Evolutionary conservation across 1,139 yeast species (phyloP).

Genomic region (Suhomyces terraborum): DNA sequence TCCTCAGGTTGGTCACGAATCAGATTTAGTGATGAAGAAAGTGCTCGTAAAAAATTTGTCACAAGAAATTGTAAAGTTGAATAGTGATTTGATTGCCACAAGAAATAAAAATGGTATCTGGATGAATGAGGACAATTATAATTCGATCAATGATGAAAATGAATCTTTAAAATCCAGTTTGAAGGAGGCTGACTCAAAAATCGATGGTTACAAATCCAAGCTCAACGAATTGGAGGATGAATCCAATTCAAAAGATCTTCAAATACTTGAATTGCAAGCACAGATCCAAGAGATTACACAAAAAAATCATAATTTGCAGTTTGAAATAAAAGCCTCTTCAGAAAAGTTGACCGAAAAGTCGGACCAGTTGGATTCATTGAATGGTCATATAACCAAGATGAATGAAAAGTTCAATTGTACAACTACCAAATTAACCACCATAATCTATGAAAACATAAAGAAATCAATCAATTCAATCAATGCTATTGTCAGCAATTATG

Average conservation of each 20-base stretch:
- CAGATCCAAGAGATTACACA: neutral
- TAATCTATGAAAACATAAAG: constrained; percentile 18
- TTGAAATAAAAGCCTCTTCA: neutral
- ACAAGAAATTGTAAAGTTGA: constrained; percentile 55
- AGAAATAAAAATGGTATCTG: constrained; percentile 61
- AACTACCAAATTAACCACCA: constrained; percentile 17
- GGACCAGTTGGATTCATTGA: constrained; percentile 13
- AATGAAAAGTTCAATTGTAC: constrained; percentile 18
- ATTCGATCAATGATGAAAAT: constrained; percentile 42
- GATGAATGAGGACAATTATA: constrained; percentile 60
- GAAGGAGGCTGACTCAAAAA: constrained; percentile 22
- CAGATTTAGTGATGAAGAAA: constrained; percentile 56
- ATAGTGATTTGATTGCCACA: constrained; percentile 62
- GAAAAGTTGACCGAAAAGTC: constrained; percentile 11
- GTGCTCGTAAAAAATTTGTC: constrained; percentile 61
- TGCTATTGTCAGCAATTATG: constrained; percentile 10
- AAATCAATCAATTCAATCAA: constrained; percentile 15
- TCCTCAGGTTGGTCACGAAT: constrained; percentile 60
- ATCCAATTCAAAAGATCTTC: constrained; percentile 2
- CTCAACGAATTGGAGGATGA: constrained; percentile 6
- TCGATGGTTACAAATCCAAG: constrained; percentile 9
- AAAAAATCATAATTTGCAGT: neutral
- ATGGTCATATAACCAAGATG: constrained; percentile 15
- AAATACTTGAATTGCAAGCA: constrained; percentile 1
- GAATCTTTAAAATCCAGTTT: constrained; percentile 29